These are phyloP conservation scores for Pseudopithomyces maydicus DNA, from an alignment of 2,329 filamentous ascomycete species.

Conservation along the genomic window DNA sequence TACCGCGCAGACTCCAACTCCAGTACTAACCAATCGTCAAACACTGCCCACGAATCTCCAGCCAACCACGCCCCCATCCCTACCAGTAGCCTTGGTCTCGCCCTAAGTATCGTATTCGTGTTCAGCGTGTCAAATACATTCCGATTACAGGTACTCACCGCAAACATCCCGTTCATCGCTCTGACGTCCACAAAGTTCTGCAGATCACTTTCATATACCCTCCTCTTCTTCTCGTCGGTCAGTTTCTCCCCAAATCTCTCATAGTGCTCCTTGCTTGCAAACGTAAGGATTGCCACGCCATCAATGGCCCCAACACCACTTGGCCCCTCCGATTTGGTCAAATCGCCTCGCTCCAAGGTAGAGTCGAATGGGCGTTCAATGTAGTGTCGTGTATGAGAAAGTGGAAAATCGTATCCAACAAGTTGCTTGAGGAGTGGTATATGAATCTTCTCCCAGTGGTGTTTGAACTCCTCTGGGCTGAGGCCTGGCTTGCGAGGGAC, in stretches of 20 bases:
- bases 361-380: conserved; percentile 15
- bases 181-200: conserved; percentile 17
- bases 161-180: conserved; percentile 18
- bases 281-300: conserved; percentile 24
- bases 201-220: conserved; percentile 16
- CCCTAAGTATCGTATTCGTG: neutral
- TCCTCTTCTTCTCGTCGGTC: conserved; percentile 9
- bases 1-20: neutral
- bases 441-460: conserved; percentile 29
- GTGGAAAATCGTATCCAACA: conserved; percentile 23
- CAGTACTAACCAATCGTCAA: neutral
- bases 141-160: neutral
- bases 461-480: conserved; percentile 22
- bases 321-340: neutral
- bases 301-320: conserved; percentile 17
- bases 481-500: conserved; percentile 23
- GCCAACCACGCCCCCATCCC: conserved; percentile 19
- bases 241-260: conserved; percentile 19
- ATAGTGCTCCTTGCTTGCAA: conserved; percentile 22
- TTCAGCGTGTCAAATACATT: neutral
- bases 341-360: neutral
- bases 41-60: conserved; percentile 24
- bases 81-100: conserved; percentile 19
- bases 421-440: conserved; percentile 26
- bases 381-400: conserved; percentile 30